A percentile compares a stretch with the other conserved stretches of the same genome.
Evolutionary conservation across 305 asterid genomes (phyloP).

Genomic region (Ruellia speciosa): DNA sequence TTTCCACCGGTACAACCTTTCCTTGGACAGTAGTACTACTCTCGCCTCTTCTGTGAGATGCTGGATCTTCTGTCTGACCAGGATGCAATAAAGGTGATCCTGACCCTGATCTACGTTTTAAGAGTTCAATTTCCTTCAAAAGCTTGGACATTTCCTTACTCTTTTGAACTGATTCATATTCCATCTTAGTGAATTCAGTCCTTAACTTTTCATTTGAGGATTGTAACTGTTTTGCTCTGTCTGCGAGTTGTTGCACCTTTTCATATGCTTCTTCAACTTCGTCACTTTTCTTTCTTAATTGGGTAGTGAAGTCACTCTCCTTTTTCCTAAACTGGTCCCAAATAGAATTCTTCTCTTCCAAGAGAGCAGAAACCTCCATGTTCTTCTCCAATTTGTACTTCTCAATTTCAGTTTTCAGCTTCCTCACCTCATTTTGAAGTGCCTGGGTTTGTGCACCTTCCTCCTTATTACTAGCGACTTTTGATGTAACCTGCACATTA

Average conservation of each 20-base stretch:
- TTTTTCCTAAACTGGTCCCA: slow-evolving; percentile 61
- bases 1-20: slow-evolving; percentile 26
- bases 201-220: slow-evolving; percentile 33
- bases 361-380: slow-evolving; percentile 46
- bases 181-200: slow-evolving; percentile 32
- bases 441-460: slow-evolving; percentile 30
- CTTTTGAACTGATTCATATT: slow-evolving; percentile 37
- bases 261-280: slow-evolving; percentile 50
- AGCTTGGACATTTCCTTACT: slow-evolving; percentile 44
- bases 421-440: slow-evolving; percentile 42
- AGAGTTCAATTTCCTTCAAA: slow-evolving; percentile 35
- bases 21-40: slow-evolving; percentile 14
- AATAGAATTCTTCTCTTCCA: slow-evolving; percentile 55
- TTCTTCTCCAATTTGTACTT: slow-evolving; percentile 35
- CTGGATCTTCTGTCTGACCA: slow-evolving; percentile 28
- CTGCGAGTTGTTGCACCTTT: slow-evolving; percentile 35
- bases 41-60: slow-evolving; percentile 23
- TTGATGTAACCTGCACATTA: slow-evolving; percentile 41
- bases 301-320: slow-evolving; percentile 45
- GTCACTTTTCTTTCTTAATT: slow-evolving; percentile 34
- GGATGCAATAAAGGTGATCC: slow-evolving; percentile 34
- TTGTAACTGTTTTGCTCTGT: slow-evolving; percentile 42
- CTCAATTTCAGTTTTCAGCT: slow-evolving; percentile 47
- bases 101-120: slow-evolving; percentile 34
- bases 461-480: slow-evolving; percentile 24